Percentiles rank a stretch among this genome's conserved stretches.
These are phyloP conservation scores for Penicillium maclennaniae DNA, from an alignment of 495 filamentous ascomycete genomes.

Conservation along the genomic window DNA sequence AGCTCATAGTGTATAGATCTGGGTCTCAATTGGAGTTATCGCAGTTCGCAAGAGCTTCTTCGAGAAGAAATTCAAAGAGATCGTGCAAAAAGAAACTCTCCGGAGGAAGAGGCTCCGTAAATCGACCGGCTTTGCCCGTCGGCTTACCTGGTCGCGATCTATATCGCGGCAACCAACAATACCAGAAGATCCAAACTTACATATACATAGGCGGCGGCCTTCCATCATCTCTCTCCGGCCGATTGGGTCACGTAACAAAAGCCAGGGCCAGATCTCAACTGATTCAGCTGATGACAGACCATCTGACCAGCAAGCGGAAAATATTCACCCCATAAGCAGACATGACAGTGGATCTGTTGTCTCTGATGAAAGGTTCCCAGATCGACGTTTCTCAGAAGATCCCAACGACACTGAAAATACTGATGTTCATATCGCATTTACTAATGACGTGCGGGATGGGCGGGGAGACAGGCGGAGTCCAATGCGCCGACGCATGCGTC, in stretches of 20 bases:
- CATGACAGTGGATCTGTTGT: not conserved
- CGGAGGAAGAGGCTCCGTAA: not conserved
- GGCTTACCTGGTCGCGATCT: not conserved
- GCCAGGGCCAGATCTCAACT: not conserved
- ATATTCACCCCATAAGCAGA: not conserved
- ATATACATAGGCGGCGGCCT: not conserved
- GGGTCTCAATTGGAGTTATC: conserved; percentile 3
- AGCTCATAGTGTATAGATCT: conserved; percentile 1
- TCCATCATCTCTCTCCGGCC: not conserved
- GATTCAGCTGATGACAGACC: not conserved
- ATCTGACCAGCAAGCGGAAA: not conserved
- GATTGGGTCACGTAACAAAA: not conserved
- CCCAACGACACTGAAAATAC: not conserved
- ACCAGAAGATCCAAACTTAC: not conserved
- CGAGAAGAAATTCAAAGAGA: not conserved
- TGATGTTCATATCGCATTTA: conserved; percentile 1
- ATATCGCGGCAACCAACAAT: not conserved
- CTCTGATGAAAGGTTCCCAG: not conserved
- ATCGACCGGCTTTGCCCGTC: not conserved
- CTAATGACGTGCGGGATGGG: not conserved
- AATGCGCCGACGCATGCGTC: conserved; percentile 5
- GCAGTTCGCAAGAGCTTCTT: not conserved
- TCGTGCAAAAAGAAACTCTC: conserved; percentile 1
- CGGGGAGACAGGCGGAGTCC: not conserved
- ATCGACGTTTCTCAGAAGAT: not conserved